Conservation (phyloP, 352 stramenopile genomes). For the Globisporangium paddicum region DNA sequence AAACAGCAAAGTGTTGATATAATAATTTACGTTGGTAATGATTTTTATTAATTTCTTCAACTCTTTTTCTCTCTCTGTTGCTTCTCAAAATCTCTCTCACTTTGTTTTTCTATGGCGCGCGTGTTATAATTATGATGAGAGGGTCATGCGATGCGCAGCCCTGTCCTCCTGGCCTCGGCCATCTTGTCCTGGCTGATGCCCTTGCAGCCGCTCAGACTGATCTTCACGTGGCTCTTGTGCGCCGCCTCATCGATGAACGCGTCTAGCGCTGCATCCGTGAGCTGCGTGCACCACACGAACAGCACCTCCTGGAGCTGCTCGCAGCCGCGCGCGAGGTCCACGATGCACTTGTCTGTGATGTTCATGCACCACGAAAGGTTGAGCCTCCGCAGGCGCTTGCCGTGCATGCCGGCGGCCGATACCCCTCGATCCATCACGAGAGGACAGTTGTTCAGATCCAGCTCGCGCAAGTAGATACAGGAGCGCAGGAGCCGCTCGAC, state of each 20-base stretch:
- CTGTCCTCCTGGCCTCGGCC: constrained; percentile 25
- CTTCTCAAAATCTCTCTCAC: constrained; percentile 2
- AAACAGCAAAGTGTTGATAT: not conserved
- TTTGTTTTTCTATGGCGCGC: not conserved
- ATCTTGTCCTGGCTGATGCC: constrained; percentile 34
- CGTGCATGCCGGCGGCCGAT: constrained; percentile 40
- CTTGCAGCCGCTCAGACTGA: constrained; percentile 74
- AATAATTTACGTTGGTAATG: constrained; percentile 3
- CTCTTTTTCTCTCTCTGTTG: not conserved
- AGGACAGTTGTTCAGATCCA: constrained; percentile 80
- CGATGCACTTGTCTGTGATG: constrained; percentile 82
- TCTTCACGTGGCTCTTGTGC: constrained; percentile 18
- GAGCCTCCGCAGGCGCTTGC: constrained; percentile 51
- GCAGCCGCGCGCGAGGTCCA: constrained; percentile 61
- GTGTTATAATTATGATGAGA: not conserved
- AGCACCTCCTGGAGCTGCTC: constrained; percentile 54
- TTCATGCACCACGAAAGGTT: constrained; percentile 89
- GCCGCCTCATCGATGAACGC: constrained; percentile 31
- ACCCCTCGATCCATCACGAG: constrained; percentile 76
- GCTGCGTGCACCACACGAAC: constrained; percentile 81
- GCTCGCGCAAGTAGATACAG: constrained; percentile 41
- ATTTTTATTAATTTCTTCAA: not conserved
- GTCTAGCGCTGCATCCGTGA: constrained; percentile 64
- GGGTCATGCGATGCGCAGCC: constrained; percentile 26
- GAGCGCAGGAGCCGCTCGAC: constrained; percentile 54